Evolutionary conservation across 768 basidiomycete genomes (phyloP), one percentile per base, ranked within the genome.

Genomic region (Leccinum longicurvipes): DNA sequence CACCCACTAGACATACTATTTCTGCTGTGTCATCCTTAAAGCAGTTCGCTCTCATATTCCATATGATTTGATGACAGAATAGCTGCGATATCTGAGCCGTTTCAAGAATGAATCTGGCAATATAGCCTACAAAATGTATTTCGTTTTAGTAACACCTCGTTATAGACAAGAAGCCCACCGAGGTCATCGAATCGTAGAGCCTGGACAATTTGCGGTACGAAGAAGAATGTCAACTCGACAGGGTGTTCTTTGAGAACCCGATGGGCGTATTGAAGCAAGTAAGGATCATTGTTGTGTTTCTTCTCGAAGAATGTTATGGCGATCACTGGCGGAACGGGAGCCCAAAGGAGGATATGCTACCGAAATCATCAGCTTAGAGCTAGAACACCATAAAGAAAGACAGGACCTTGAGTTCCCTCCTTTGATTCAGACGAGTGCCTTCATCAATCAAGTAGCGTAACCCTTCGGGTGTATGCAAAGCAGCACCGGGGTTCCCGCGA

Each of bases 31-130:
- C 97, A 64, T 94, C 96, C 64, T 89, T 92, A 71, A 85, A 97
- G 59, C 91, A 93, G 66, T 99, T 99, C 5, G 97, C 97, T 66
- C 96, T 96, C 97, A 98, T 98, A 70, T 98, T 99, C 97, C 97
- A 99, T 59, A 99, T 92, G 60, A 98, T 98, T 75, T 99, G 97
- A 68, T 99, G 97, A 67, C 97, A 99, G 76, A 99, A 99, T 23
- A 93, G 73, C 69, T 96, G 95, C 2, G 96, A 98, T 51, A 98
- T 93, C 74, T 92, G 96, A 7, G 96, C 89, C 0, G 95, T 97
- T 75, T 98, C 95, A 61, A 94, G 93, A 62, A 98, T 92, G 79
- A 98, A 99, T 21, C 86, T 85, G 55, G 89, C 83, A 27, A 98
- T 93, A 72, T 98, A 98, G 17, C 92, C 96, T 95, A 59, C 3